phyloP scores from a whole-genome alignment of 208 protist genomes.

The Acanthamoeba comandoni region DNA sequence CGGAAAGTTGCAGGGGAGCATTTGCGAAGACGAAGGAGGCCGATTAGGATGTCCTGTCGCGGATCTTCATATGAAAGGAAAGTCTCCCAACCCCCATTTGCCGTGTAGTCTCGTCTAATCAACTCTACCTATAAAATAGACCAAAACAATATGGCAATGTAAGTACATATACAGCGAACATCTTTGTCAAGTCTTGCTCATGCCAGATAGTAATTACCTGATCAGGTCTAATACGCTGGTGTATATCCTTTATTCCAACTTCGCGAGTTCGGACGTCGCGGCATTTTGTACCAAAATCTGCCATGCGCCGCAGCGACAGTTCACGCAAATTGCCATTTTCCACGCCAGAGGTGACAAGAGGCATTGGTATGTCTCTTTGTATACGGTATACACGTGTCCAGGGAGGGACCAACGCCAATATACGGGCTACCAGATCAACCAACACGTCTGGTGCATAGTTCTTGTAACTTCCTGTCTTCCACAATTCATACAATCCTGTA shows the following conservation, averaged over 20 bases:
- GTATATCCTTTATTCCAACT: slow-evolving; percentile 89
- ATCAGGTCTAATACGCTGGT: slow-evolving; percentile 85
- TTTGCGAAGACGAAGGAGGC: slow-evolving; percentile 90
- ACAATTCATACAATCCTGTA: slow-evolving; percentile 95
- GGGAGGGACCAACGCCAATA: slow-evolving; percentile 95
- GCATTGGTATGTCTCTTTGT: slow-evolving; percentile 85
- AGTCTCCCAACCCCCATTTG: slow-evolving; percentile 93
- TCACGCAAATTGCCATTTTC: slow-evolving; percentile 97
- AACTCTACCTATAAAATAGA: slow-evolving; percentile 93
- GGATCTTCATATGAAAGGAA: slow-evolving; percentile 94
- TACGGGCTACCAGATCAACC: slow-evolving; percentile 93
- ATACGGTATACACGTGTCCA: slow-evolving; percentile 98
- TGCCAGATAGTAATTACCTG: too few relatives aligned
- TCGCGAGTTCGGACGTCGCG: slow-evolving; percentile 83
- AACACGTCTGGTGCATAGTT: slow-evolving; percentile 93
- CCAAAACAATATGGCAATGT: background rate
- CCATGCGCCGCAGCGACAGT: slow-evolving; percentile 93
- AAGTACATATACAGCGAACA: slow-evolving; percentile 1
- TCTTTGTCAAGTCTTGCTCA: too few relatives aligned
- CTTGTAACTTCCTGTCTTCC: slow-evolving; percentile 94
- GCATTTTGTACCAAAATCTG: slow-evolving; percentile 91
- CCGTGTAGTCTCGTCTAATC: slow-evolving; percentile 91
- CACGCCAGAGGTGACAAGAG: slow-evolving; percentile 89
- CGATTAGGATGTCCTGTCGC: slow-evolving; percentile 92
- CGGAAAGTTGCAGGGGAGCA: slow-evolving; percentile 90